Evolutionary conservation across 2,329 filamentous ascomycete species (phyloP).

Genomic region (Pseudogymnoascus sp.): DNA sequence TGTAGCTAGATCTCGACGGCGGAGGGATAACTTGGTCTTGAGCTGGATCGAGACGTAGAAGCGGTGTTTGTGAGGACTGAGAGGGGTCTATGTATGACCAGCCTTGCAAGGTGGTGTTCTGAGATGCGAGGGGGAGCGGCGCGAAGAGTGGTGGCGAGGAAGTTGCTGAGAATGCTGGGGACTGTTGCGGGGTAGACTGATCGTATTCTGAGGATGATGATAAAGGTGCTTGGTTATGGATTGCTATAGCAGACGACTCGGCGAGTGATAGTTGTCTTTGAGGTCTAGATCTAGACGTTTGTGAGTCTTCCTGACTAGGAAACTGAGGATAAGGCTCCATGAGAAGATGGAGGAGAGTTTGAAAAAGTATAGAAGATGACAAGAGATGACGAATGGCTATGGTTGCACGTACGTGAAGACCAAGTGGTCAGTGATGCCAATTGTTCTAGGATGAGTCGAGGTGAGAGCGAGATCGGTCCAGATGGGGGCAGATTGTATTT

Average conservation of each 20-base stretch:
- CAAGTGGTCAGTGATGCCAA: background rate
- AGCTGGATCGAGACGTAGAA: background rate
- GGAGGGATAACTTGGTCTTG: background rate
- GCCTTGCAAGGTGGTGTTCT: constrained; percentile 3
- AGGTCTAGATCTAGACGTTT: constrained; percentile 6
- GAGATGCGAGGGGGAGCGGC: background rate
- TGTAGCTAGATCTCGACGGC: background rate
- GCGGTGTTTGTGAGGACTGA: background rate
- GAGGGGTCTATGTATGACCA: constrained; percentile 1
- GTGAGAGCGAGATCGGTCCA: background rate
- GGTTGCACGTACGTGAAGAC: constrained; percentile 10
- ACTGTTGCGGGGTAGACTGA: background rate
- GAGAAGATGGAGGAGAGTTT: background rate
- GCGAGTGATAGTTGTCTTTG: background rate
- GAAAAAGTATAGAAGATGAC: constrained; percentile 5
- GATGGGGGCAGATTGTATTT: constrained; percentile 7
- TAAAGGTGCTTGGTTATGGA: background rate
- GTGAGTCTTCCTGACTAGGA: constrained; percentile 10
- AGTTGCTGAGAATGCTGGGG: constrained; percentile 1
- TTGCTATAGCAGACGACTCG: background rate
- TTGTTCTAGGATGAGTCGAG: background rate
- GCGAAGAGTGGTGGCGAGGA: background rate
- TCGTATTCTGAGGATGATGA: constrained; percentile 6
- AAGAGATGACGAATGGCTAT: constrained; percentile 8
- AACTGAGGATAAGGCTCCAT: constrained; percentile 6